Conservation (phyloP, 2,329 filamentous ascomycete species). For the Magnaporthales sp. region DNA sequence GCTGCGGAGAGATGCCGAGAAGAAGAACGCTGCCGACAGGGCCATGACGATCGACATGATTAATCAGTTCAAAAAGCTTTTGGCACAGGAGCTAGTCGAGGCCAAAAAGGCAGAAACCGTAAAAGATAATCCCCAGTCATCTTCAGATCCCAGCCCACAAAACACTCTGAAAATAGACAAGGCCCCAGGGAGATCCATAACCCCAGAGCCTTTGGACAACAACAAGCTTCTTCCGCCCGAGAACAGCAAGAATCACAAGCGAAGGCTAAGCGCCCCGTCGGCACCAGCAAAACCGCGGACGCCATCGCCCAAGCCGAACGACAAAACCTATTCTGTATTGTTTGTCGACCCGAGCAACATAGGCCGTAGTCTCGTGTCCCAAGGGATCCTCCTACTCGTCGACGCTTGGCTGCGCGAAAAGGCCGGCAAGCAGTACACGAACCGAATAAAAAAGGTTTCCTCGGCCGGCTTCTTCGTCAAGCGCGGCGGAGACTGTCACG, state of each 20-base stretch:
- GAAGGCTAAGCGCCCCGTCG: background rate
- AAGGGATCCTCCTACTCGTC: background rate
- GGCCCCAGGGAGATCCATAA: background rate
- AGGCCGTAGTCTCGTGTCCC: background rate
- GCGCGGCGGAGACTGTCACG: background rate
- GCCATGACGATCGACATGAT: background rate
- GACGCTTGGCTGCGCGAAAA: background rate
- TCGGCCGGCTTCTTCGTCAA: constrained; percentile 1
- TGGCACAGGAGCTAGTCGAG: background rate
- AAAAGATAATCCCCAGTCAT: background rate
- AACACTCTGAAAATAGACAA: background rate
- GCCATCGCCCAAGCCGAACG: background rate
- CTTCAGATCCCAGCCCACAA: background rate
- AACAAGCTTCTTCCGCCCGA: background rate
- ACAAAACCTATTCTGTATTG: background rate
- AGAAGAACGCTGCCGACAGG: constrained; percentile 2
- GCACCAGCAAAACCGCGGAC: background rate
- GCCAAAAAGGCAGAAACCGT: background rate
- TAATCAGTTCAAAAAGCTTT: background rate
- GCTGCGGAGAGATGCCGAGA: background rate
- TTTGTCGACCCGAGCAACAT: constrained; percentile 1
- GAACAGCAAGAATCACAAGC: background rate
- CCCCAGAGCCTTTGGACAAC: background rate
- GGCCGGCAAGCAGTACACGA: background rate
- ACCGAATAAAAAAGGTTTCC: background rate